A percentile compares a stretch with the other conserved stretches of the same genome.
These are phyloP conservation scores for Termitomyces sp. DNA, from an alignment of 768 basidiomycete species.

Conservation along the genomic window DNA sequence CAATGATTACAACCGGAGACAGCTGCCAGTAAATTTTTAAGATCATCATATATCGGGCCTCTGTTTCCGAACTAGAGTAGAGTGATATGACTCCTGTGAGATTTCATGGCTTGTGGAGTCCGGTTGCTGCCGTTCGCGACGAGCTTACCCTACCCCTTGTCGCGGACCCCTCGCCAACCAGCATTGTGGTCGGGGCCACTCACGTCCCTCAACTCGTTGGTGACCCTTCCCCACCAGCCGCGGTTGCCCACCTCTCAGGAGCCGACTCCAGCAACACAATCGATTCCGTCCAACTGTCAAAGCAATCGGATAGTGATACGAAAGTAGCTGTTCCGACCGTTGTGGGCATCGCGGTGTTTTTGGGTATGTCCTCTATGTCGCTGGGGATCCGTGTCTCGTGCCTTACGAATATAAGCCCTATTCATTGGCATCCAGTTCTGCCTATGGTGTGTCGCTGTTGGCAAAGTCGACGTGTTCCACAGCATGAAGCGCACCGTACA, in stretches of 20 bases:
- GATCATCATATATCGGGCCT: too few species aligned
- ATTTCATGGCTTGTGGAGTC: neutral
- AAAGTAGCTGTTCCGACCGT: neutral
- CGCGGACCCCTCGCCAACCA: neutral
- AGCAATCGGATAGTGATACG: neutral
- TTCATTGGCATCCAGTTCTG: neutral
- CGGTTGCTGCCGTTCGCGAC: neutral
- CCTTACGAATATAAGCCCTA: neutral
- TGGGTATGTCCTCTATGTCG: neutral
- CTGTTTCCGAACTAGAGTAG: too few species aligned
- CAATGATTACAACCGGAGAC: too few species aligned
- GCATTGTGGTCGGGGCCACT: too few species aligned
- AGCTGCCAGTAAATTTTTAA: too few species aligned
- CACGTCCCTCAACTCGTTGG: too few species aligned
- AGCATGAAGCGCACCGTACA: neutral
- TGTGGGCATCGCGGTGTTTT: neutral
- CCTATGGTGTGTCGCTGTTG: neutral
- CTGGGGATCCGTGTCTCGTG: neutral
- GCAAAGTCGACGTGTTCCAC: neutral
- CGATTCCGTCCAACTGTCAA: neutral
- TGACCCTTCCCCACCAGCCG: too few species aligned
- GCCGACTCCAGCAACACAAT: neutral
- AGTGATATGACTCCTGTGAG: too few species aligned
- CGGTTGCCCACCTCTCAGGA: too few species aligned
- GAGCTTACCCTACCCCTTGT: neutral